These are phyloP conservation scores for Prunus armeniaca DNA, from an alignment of 306 rosid species.

Conservation along the genomic window DNA sequence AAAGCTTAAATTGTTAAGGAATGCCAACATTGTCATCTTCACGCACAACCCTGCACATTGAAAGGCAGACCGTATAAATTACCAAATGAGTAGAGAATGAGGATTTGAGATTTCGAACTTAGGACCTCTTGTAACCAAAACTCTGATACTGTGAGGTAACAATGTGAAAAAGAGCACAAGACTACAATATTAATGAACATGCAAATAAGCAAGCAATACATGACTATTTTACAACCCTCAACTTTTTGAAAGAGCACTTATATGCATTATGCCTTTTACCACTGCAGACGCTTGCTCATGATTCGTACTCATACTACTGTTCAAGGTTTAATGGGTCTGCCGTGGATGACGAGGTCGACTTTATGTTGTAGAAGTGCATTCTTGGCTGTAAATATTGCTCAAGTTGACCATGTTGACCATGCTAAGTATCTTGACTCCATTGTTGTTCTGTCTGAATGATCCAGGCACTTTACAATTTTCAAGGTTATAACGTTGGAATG, in stretches of 20 bases:
- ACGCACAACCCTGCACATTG: background rate
- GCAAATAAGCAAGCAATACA: background rate
- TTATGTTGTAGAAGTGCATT: background rate
- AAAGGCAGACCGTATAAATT: background rate
- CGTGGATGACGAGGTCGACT: constrained; percentile 22
- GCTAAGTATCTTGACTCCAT: background rate
- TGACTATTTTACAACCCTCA: background rate
- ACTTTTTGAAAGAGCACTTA: constrained; percentile 10
- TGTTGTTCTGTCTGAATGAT: background rate
- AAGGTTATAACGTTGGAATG: background rate
- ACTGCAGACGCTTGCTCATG: constrained; percentile 92
- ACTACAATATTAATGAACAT: background rate
- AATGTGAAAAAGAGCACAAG: background rate
- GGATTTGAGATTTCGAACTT: background rate
- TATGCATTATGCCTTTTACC: constrained; percentile 7
- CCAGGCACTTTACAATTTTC: background rate
- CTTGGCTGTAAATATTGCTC: too few species aligned
- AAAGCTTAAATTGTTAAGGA: background rate
- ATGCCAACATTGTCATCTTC: background rate
- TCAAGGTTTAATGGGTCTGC: constrained; percentile 29
- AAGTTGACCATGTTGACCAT: too few species aligned
- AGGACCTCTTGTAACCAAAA: background rate
- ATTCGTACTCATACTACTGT: constrained; percentile 48
- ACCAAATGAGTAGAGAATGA: too few species aligned
- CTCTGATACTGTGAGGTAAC: background rate